Evolutionary conservation across 352 stramenopile genomes (phyloP), one percentile per base, ranked within the genome.

Genomic region (Elongisporangium anandrum): DNA sequence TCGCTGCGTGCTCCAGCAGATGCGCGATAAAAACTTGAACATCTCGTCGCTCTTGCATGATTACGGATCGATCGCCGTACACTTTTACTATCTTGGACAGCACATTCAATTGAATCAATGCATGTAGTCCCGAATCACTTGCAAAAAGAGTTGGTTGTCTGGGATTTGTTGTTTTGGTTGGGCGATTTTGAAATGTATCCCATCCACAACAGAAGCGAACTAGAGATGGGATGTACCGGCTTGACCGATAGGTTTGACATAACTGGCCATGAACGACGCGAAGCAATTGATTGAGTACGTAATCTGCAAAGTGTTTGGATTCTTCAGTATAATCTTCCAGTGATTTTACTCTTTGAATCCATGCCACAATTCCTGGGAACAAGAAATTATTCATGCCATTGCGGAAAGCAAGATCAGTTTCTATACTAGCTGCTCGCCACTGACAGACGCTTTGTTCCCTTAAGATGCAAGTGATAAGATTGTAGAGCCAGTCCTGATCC

Each of bases 1-100:
- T 70, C 8, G 58, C 58, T n/a, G 52, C 56, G 45, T 64, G 68
- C 59, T 86, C 71, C 17, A 86, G 57, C 21, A 79, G 59, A 21
- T 81, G 61, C 1, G 54, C 56, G 22, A 68, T 41, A 54, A 75
- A 81, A 15, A 29, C 3, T 20, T 83, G 57, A 4, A 64, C 56
- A 38, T 69, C 65, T 20, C 50, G 60, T 2, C 52, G 57, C 54
- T 81, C 73, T 54, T 68, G 21, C 15, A 15, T 17, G 3, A 85
- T 13, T 2, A 64, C 59, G 10, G 52, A 39, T 39, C 8, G 22
- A 24, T 64, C 24, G 19, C 57, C 66, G 17, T 77, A 83, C 12
- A 65, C 66, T 5, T 66, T 56, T 4, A 86, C 56, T 49, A 83
- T 61, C 39, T 83, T 57, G 0, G 57, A 50, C 1, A 80, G 49